Percentiles rank a stretch among this genome's conserved stretches.
Conservation (phyloP, 2,329 filamentous ascomycete genomes). For the Neofusicoccum sp. region DNA sequence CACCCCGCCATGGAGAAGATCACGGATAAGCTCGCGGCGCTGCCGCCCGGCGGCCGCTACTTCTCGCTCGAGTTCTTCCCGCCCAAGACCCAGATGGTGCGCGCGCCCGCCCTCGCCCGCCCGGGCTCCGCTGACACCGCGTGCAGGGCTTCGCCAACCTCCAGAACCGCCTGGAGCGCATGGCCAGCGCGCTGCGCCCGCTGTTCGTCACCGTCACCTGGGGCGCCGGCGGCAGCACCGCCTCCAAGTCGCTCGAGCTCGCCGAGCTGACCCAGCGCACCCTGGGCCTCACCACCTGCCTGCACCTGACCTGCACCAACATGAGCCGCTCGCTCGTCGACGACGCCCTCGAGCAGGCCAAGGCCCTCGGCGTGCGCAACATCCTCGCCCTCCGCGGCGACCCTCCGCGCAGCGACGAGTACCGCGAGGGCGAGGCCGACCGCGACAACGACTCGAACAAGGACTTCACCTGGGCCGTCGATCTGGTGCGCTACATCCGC, state of each 20-base stretch:
- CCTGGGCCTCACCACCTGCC: conserved; percentile 85
- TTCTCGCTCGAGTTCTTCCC: conserved; percentile 99
- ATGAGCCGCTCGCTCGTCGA: conserved; percentile 88
- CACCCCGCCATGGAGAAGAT: conserved; percentile 56
- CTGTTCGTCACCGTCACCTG: conserved; percentile 97
- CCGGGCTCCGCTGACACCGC: conserved; percentile 2
- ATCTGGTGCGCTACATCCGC: conserved; percentile 86
- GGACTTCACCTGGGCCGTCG: conserved; percentile 84
- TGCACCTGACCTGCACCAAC: conserved; percentile 97
- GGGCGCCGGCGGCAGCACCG: conserved; percentile 93
- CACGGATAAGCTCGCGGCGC: conserved; percentile 88
- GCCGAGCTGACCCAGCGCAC: conserved; percentile 94
- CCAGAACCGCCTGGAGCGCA: conserved; percentile 86
- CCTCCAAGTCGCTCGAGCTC: conserved; percentile 85
- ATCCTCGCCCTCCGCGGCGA: conserved; percentile 91
- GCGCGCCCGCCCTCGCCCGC: conserved; percentile 8
- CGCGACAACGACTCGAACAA: conserved; percentile 63
- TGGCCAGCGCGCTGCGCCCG: conserved; percentile 86
- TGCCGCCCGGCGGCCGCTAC: conserved; percentile 78
- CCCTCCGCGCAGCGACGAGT: conserved; percentile 85
- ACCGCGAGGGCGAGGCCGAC: conserved; percentile 61
- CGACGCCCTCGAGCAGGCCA: conserved; percentile 84
- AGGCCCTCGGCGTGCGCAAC: conserved; percentile 85
- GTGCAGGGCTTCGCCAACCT: conserved; percentile 81
- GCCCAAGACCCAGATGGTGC: conserved; percentile 85